Base-by-base conservation (phyloP, 2,329 filamentous ascomycete species). In the Sclerotinia sclerotiorum region DNA sequence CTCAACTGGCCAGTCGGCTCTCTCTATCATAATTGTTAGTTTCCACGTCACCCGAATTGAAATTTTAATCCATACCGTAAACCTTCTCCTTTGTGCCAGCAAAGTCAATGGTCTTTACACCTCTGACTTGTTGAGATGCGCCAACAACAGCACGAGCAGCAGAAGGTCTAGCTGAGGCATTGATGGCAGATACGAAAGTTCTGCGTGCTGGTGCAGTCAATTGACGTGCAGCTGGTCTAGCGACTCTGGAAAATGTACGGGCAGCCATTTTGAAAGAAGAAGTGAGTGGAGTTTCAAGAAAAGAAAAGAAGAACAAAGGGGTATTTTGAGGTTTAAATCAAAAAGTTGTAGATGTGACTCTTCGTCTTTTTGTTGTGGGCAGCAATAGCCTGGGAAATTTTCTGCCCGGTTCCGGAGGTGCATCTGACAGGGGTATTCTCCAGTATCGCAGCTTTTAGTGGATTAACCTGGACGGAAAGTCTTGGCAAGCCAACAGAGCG, bases 101-200 rank as follows among this genome's bases (percentile, higher is more conserved):
- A 82, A 99, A 99, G 88, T 98, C 94, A 82, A 99, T 94, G 77
- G 94, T 97, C 92, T 99, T 98, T 79, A 97, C 84, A 81, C 95
- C 95, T 79, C 95, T 90, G 74, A 87, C 84, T 78, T 89, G 87
- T 73, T 81, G 79, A 55, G 74, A 73, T 71, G 80, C 82, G 35
- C 67, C 67, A 75, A 83, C 80, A 72, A 79, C 79, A 74, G 82
- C 83, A 73, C 83, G 81, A 74, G 82, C 77, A 75, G 79, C 80
- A 76, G 81, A 83, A 73, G 85, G 83, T 75, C 84, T 82, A 71
- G 83, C 82, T 72, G 84, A 83, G 71, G 84, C 81, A 78, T 82
- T 84, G 76, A 86, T 81, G 75, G 86, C 87, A 77, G 85, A 84
- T 72, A 87, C 82, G 77, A 89, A 87, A 72, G 86, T 85, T 79